phyloP scores from a whole-genome alignment of 2,329 filamentous ascomycete genomes.

The Epichloe bromicola region DNA sequence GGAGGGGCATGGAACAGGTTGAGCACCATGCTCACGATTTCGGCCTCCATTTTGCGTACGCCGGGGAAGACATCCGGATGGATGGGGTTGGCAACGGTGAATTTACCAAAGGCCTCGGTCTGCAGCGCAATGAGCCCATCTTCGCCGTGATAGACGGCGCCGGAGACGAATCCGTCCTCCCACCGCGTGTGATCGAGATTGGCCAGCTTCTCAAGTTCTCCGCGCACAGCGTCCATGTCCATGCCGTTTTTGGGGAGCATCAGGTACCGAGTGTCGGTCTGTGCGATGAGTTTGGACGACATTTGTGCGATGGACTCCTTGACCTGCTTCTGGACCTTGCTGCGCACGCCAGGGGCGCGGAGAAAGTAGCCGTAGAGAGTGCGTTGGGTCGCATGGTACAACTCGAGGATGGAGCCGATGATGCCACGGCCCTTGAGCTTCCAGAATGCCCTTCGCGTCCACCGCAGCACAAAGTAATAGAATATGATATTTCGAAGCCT shows the following conservation, averaged over 20 bases:
- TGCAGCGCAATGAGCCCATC: constrained; percentile 70
- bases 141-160: constrained; percentile 92
- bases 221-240: constrained; percentile 62
- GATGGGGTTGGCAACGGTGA: constrained; percentile 91
- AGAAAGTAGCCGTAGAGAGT: constrained; percentile 77
- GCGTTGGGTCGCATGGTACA: constrained; percentile 60
- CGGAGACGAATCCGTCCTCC: constrained; percentile 91
- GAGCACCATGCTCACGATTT: constrained; percentile 91
- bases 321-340: constrained; percentile 75
- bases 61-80: constrained; percentile 97
- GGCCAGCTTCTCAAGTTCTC: constrained; percentile 66
- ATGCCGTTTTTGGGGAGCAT: constrained; percentile 74
- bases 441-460: constrained; percentile 67
- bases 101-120: constrained; percentile 84
- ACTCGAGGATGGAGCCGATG: constrained; percentile 61
- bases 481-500: constrained; percentile 78
- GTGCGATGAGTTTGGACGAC: constrained; percentile 69
- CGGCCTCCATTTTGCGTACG: constrained; percentile 97
- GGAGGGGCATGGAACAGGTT: constrained; percentile 78
- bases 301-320: constrained; percentile 67
- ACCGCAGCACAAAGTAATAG: constrained; percentile 73
- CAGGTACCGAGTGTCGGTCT: constrained; percentile 58
- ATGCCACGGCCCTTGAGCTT: constrained; percentile 82
- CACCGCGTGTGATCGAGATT: constrained; percentile 88
- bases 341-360: constrained; percentile 71